Percentiles rank a stretch among this genome's conserved stretches.
phyloP scores from a whole-genome alignment of 768 basidiomycete genomes.

The Tremella mesenterica region DNA sequence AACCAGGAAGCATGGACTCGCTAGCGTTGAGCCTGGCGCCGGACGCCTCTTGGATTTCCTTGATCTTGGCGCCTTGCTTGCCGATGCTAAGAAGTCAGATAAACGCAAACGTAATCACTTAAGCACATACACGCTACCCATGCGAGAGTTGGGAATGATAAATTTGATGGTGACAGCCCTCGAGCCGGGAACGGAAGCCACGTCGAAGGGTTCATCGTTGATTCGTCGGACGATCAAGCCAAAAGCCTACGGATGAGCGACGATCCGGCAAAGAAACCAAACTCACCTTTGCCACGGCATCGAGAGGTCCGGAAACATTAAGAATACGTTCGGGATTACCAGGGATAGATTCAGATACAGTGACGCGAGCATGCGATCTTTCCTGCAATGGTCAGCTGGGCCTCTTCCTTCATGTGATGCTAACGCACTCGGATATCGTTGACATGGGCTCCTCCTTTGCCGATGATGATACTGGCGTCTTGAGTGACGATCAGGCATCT shows the following conservation, averaged over 20 bases:
- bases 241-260: constrained; percentile 61
- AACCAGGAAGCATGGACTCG: constrained; percentile 96
- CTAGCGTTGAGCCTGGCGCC: constrained; percentile 93
- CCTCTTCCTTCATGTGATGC: neutral
- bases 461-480: constrained; percentile 98
- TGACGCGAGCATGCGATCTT: constrained; percentile 89
- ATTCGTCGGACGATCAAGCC: constrained; percentile 97
- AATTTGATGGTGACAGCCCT: constrained; percentile 98
- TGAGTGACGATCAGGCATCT: constrained; percentile 97
- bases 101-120: neutral
- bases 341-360: constrained; percentile 96
- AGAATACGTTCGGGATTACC: constrained; percentile 98
- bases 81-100: constrained; percentile 54
- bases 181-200: constrained; percentile 93
- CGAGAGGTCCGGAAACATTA: constrained; percentile 89
- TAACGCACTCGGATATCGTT: constrained; percentile 82
- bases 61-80: constrained; percentile 94
- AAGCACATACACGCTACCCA: constrained; percentile 69
- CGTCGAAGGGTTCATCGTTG: constrained; percentile 97
- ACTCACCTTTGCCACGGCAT: constrained; percentile 93
- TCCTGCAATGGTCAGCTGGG: constrained; percentile 26
- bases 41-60: constrained; percentile 98
- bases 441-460: constrained; percentile 87
- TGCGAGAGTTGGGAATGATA: constrained; percentile 97
- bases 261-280: neutral